Conservation (phyloP, 768 basidiomycete species). For the Mycena sanguinolenta region DNA sequence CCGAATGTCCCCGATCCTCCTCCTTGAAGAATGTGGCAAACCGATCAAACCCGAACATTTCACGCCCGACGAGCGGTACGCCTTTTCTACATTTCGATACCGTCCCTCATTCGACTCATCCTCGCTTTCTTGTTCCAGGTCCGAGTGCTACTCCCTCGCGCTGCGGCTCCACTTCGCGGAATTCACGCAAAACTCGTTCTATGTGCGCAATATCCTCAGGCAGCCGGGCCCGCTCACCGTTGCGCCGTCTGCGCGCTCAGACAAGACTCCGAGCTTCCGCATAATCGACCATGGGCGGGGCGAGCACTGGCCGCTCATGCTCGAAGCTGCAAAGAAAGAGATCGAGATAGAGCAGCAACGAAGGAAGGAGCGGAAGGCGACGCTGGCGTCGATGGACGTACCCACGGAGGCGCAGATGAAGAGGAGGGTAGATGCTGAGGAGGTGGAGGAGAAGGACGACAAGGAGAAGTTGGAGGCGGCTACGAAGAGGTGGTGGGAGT, state of each 20-base stretch:
- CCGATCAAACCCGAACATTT: constrained; percentile 17
- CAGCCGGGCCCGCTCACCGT: constrained; percentile 56
- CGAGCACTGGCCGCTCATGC: constrained; percentile 24
- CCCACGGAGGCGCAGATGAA: constrained; percentile 28
- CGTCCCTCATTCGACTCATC: neutral
- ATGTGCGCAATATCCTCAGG: constrained; percentile 56
- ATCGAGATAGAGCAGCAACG: constrained; percentile 1
- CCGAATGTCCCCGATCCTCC: constrained; percentile 24
- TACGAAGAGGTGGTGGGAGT: constrained; percentile 19
- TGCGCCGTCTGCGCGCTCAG: constrained; percentile 43
- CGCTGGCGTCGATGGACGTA: constrained; percentile 2
- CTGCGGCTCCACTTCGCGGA: constrained; percentile 55
- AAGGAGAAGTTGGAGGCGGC: neutral
- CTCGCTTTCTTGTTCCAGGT: neutral
- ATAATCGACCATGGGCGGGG: constrained; percentile 64
- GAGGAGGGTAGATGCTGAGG: neutral
- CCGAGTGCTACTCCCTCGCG: constrained; percentile 46
- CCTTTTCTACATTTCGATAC: neutral
- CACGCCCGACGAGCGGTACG: constrained; percentile 25
- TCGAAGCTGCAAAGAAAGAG: neutral
- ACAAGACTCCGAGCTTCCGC: constrained; percentile 52
- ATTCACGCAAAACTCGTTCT: constrained; percentile 57
- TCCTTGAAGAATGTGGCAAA: constrained; percentile 29
- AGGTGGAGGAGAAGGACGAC: neutral
- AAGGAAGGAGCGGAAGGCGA: neutral